These are phyloP conservation scores for Pisolithus tinctorius DNA, from an alignment of 768 basidiomycete species.

Conservation along the genomic window DNA sequence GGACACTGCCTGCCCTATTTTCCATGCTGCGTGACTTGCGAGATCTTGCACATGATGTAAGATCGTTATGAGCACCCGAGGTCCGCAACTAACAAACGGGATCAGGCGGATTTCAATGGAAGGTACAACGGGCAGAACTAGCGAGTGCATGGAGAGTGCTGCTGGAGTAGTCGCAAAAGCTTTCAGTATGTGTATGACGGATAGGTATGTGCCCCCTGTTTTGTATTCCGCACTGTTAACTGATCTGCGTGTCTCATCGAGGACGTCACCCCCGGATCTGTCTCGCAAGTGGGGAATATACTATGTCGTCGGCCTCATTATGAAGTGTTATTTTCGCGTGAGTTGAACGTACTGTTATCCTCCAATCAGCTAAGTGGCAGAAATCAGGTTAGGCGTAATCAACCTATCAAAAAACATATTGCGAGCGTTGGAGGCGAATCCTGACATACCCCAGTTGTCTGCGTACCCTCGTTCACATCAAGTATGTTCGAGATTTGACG, in stretches of 20 bases:
- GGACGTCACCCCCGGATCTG: conserved; percentile 62
- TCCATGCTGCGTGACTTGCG: conserved; percentile 75
- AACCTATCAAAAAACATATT: conserved; percentile 89
- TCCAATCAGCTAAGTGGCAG: background rate
- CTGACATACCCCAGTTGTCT: conserved; percentile 73
- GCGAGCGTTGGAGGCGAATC: conserved; percentile 78
- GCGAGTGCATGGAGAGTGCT: conserved; percentile 77
- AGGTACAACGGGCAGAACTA: conserved; percentile 48
- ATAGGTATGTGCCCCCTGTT: conserved; percentile 41
- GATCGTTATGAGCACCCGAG: conserved; percentile 6
- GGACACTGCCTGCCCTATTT: conserved; percentile 82
- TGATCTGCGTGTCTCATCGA: conserved; percentile 17
- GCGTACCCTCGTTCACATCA: conserved; percentile 83
- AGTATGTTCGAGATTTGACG: conserved; percentile 34
- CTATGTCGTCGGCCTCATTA: conserved; percentile 80
- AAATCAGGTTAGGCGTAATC: conserved; percentile 77
- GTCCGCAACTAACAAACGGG: background rate
- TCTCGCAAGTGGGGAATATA: conserved; percentile 90
- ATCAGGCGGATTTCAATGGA: conserved; percentile 57
- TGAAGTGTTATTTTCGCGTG: conserved; percentile 94
- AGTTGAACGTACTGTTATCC: conserved; percentile 22
- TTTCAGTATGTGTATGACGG: conserved; percentile 84
- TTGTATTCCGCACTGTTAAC: background rate
- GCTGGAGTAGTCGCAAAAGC: conserved; percentile 84
- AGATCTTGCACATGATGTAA: conserved; percentile 80